Evolutionary conservation across 495 filamentous ascomycete species (phyloP).

Genomic region (Annulohypoxylon stygium): DNA sequence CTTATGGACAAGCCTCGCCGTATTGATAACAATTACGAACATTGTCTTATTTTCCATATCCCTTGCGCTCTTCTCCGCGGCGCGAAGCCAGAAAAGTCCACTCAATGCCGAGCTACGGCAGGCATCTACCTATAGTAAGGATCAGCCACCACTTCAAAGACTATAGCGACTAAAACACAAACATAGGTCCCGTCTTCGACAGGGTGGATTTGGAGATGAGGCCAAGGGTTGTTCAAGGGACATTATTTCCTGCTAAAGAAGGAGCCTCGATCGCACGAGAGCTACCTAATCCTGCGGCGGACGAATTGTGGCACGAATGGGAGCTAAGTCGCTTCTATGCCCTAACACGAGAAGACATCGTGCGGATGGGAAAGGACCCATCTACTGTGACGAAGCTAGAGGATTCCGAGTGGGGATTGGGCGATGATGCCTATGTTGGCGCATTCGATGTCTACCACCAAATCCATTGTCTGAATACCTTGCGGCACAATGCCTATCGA

Average conservation of each 20-base stretch:
- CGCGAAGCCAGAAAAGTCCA: slow-evolving; percentile 1
- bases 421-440: slow-evolving; percentile 55
- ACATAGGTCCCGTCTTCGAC: slow-evolving; percentile 43
- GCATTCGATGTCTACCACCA: slow-evolving; percentile 54
- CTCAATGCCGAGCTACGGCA: slow-evolving; percentile 34
- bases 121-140: slow-evolving; percentile 40
- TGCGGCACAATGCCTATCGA: slow-evolving; percentile 52
- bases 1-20: not conserved
- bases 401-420: slow-evolving; percentile 52
- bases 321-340: slow-evolving; percentile 50
- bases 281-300: slow-evolving; percentile 49
- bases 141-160: not conserved
- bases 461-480: slow-evolving; percentile 54
- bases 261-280: slow-evolving; percentile 47
- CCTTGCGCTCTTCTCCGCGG: slow-evolving; percentile 27
- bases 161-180: not conserved
- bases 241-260: slow-evolving; percentile 38
- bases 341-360: slow-evolving; percentile 48
- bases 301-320: slow-evolving; percentile 51
- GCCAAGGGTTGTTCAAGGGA: slow-evolving; percentile 37
- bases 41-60: slow-evolving; percentile 31
- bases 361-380: slow-evolving; percentile 56
- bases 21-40: slow-evolving; percentile 30
- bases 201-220: slow-evolving; percentile 39
- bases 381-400: slow-evolving; percentile 50